Evolutionary conservation across 805 yeast species (phyloP).

Genomic region (Cyberlindnera sargentensis): DNA sequence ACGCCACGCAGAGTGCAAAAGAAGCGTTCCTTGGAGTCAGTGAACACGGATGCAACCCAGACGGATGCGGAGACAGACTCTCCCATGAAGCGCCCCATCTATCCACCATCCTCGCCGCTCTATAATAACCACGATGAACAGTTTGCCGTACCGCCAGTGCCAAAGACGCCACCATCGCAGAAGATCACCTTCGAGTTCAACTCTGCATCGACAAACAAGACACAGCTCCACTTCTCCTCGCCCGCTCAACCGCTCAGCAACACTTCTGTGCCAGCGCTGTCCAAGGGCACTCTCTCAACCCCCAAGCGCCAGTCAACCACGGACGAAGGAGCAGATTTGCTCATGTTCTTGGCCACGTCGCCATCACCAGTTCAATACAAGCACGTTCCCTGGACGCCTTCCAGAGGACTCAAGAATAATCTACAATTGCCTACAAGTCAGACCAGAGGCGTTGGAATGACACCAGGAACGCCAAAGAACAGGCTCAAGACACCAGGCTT

Average conservation of each 20-base stretch:
- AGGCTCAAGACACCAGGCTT: slow-evolving; percentile 54
- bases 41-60: slow-evolving; percentile 13
- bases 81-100: slow-evolving; percentile 8
- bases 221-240: slow-evolving; percentile 16
- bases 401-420: slow-evolving; percentile 8
- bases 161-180: slow-evolving; percentile 24
- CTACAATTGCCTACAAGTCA: slow-evolving; percentile 13
- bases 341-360: slow-evolving; percentile 77
- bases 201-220: slow-evolving; percentile 23
- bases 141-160: slow-evolving; percentile 11
- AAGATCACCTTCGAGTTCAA: slow-evolving; percentile 20
- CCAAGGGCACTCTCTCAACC: slow-evolving; percentile 14
- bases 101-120: slow-evolving; percentile 24
- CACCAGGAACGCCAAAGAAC: slow-evolving; percentile 25
- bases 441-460: slow-evolving; percentile 5
- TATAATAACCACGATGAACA: slow-evolving; percentile 12
- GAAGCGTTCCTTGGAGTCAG: slow-evolving; percentile 16
- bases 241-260: slow-evolving; percentile 12
- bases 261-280: slow-evolving; percentile 1
- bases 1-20: slow-evolving; percentile 6
- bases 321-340: slow-evolving; percentile 73
- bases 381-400: slow-evolving; percentile 20
- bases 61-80: slow-evolving; percentile 20
- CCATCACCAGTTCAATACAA: slow-evolving; percentile 48
- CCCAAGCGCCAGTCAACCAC: slow-evolving; percentile 17